Conservation (phyloP, 2,329 filamentous ascomycete genomes). For the Verticillium klebahnii region DNA sequence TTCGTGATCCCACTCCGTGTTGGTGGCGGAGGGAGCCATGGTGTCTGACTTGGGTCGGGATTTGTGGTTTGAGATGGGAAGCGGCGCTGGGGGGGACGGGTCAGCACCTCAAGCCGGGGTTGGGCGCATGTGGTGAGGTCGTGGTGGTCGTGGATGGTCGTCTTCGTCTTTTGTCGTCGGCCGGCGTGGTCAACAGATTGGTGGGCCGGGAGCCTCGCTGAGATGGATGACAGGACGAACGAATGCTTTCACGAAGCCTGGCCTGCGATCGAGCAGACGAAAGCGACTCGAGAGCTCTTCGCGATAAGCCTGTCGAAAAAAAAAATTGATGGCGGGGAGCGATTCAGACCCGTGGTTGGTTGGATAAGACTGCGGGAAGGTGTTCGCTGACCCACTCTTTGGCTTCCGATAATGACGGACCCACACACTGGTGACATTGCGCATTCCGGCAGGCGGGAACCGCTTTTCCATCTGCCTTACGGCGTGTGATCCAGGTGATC, state of each 20-base stretch:
- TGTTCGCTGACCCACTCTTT: not conserved
- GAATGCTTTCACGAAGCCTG: not conserved
- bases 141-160: too few relatives aligned
- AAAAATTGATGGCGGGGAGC: slow-evolving; percentile 7
- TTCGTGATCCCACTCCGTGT: slow-evolving; percentile 74
- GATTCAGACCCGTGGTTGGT: not conserved
- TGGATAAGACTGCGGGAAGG: not conserved
- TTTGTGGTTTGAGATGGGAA: not conserved
- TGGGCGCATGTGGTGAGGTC: not conserved
- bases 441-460: not conserved
- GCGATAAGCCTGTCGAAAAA: slow-evolving; percentile 6
- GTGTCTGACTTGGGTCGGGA: not conserved
- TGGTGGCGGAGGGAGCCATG: slow-evolving; percentile 56
- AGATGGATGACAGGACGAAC: not conserved
- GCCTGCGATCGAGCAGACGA: not conserved
- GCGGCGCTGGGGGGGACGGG: not conserved
- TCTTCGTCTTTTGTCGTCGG: not conserved
- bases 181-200: not conserved
- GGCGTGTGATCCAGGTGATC: too few relatives aligned
- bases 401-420: not conserved
- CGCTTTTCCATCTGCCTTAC: too few relatives aligned
- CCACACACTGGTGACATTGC: not conserved
- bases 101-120: not conserved
- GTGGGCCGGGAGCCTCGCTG: not conserved
- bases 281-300: not conserved